phyloP scores from a whole-genome alignment of 2,329 filamentous ascomycete species.

The Cryoendolithus antarcticus region DNA sequence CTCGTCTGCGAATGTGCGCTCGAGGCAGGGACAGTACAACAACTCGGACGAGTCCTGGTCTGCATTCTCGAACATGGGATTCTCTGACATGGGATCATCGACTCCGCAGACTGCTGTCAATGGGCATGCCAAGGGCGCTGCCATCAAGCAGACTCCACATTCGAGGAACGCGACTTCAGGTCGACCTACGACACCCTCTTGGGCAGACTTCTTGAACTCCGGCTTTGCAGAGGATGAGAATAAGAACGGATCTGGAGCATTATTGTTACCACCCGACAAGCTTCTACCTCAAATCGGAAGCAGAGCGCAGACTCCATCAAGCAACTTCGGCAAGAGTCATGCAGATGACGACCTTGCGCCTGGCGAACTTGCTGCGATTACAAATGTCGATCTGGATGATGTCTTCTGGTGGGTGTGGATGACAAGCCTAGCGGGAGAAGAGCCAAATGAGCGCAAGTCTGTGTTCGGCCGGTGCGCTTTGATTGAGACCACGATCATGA shows the following conservation, averaged over 20 bases:
- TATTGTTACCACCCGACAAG: conserved; percentile 85
- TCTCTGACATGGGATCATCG: conserved; percentile 52
- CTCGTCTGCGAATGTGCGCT: conserved; percentile 52
- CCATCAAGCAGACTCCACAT: conserved; percentile 48
- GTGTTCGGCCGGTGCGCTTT: conserved; percentile 90
- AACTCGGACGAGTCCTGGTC: conserved; percentile 82
- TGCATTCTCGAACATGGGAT: conserved; percentile 88
- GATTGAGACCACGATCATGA: conserved; percentile 71
- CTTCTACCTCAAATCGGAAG: conserved; percentile 72
- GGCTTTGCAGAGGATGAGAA: conserved; percentile 63
- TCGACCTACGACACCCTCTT: conserved; percentile 88
- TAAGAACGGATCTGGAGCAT: conserved; percentile 28
- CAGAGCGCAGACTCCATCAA: conserved; percentile 53
- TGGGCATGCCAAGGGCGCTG: conserved; percentile 31
- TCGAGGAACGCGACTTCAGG: conserved; percentile 56
- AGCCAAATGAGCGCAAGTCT: conserved; percentile 72
- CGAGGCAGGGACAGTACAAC: conserved; percentile 16
- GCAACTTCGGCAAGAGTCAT: conserved; percentile 42
- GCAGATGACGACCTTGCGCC: conserved; percentile 60
- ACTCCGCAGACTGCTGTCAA: conserved; percentile 10
- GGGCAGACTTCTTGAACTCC: conserved; percentile 93
- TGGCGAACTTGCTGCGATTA: conserved; percentile 88
- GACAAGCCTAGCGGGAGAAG: conserved; percentile 83
- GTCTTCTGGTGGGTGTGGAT: conserved; percentile 99
- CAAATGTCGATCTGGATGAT: conserved; percentile 74